phyloP scores from a whole-genome alignment of 371 early-diverging fungal genomes.

The Batrachochytrium dendrobatidis region DNA sequence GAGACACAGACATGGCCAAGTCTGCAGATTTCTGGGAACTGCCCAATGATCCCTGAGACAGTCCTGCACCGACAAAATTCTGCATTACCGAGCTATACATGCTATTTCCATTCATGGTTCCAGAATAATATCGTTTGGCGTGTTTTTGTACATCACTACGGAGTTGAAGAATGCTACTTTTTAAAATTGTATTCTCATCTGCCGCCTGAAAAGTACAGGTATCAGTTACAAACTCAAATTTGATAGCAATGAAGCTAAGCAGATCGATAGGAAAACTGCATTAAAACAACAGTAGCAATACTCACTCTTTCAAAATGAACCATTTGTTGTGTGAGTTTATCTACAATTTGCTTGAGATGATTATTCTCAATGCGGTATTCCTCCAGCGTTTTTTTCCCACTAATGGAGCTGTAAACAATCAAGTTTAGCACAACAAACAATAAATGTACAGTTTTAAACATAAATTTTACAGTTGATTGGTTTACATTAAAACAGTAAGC shows the following conservation, averaged over 20 bases:
- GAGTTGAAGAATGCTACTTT: slow-evolving; percentile 68
- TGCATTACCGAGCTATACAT: background rate
- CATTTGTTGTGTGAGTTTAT: slow-evolving; percentile 51
- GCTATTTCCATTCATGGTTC: background rate
- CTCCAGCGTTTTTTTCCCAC: slow-evolving; percentile 41
- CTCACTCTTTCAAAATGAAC: slow-evolving; percentile 61
- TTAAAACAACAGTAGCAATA: background rate
- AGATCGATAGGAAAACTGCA: background rate
- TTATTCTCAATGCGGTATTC: slow-evolving; percentile 65
- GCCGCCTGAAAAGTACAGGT: slow-evolving; percentile 39
- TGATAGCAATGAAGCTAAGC: background rate
- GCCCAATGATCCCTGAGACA: background rate
- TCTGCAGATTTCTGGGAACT: slow-evolving; percentile 12
- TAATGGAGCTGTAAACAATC: background rate
- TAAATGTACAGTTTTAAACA: too few species aligned
- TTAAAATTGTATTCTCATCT: slow-evolving; percentile 64
- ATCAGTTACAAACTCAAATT: background rate
- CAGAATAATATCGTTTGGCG: slow-evolving; percentile 2
- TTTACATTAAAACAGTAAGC: too few species aligned
- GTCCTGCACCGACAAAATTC: background rate
- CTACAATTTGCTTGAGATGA: slow-evolving; percentile 54
- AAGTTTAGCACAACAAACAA: too few species aligned
- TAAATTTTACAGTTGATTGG: too few species aligned
- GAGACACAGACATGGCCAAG: background rate
- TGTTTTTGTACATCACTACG: slow-evolving; percentile 69